These are phyloP conservation scores for Trichoderma guizhouense DNA, from an alignment of 2,329 filamentous ascomycete species.

Conservation along the genomic window DNA sequence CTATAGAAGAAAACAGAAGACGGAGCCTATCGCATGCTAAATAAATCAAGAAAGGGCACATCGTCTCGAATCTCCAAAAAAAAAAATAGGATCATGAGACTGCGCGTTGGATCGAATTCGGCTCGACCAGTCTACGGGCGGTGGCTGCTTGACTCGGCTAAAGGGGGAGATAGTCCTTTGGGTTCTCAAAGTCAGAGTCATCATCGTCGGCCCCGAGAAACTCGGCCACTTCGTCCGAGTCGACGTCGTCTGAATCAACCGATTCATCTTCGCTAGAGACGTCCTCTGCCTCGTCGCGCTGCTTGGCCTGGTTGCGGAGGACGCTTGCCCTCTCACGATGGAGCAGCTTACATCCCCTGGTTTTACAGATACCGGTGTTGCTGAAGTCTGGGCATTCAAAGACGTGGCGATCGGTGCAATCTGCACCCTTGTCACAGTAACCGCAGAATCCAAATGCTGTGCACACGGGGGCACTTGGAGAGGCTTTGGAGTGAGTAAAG, in stretches of 20 bases:
- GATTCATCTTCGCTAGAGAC: slow-evolving; percentile 74
- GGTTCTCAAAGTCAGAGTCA: slow-evolving; percentile 53
- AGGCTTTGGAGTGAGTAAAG: slow-evolving; percentile 80
- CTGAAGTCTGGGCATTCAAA: slow-evolving; percentile 94
- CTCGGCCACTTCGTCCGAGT: slow-evolving; percentile 71
- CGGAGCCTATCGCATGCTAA: not conserved
- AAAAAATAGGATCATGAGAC: not conserved
- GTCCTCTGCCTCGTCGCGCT: slow-evolving; percentile 60
- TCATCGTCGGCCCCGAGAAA: slow-evolving; percentile 56
- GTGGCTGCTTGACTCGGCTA: slow-evolving; percentile 22
- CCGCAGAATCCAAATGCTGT: slow-evolving; percentile 79
- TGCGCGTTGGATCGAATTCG: not conserved
- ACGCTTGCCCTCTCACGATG: slow-evolving; percentile 86
- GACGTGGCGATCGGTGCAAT: slow-evolving; percentile 79
- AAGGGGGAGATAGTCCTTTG: slow-evolving; percentile 57
- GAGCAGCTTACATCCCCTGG: slow-evolving; percentile 75
- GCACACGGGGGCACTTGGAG: slow-evolving; percentile 76
- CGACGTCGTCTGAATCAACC: slow-evolving; percentile 72
- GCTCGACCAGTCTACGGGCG: not conserved
- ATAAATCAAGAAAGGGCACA: not conserved
- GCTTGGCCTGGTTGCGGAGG: slow-evolving; percentile 63
- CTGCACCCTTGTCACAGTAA: slow-evolving; percentile 79
- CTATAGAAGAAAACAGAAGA: not conserved
- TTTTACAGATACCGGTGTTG: slow-evolving; percentile 81
- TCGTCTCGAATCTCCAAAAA: not conserved